Conservation (phyloP, 768 basidiomycete genomes). For the Tulasnella sp. region DNA sequence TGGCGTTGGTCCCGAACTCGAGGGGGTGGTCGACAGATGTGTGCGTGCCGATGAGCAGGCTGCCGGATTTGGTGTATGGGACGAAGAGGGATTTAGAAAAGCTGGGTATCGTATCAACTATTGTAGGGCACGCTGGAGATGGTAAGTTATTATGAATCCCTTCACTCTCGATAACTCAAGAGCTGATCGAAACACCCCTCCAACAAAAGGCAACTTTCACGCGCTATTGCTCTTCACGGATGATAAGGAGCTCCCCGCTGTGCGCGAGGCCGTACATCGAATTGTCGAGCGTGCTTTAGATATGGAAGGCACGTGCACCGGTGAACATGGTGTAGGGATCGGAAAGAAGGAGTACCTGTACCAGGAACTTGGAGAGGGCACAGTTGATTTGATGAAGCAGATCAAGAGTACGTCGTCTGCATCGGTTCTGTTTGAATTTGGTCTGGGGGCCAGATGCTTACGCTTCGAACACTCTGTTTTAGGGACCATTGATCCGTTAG, state of each 20-base stretch:
- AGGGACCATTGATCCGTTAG: slow-evolving; percentile 60
- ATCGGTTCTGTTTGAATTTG: too few relatives aligned
- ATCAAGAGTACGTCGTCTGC: slow-evolving; percentile 43
- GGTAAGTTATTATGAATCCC: slow-evolving; percentile 33
- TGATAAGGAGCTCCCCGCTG: slow-evolving; percentile 26
- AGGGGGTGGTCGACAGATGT: slow-evolving; percentile 84
- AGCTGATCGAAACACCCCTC: background rate
- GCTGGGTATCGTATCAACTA: slow-evolving; percentile 51
- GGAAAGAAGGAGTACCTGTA: slow-evolving; percentile 76
- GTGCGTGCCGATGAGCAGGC: slow-evolving; percentile 62
- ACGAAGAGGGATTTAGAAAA: slow-evolving; percentile 65
- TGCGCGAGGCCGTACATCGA: slow-evolving; percentile 36
- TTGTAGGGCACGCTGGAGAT: slow-evolving; percentile 74
- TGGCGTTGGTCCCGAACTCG: slow-evolving; percentile 50
- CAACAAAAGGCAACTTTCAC: slow-evolving; percentile 45
- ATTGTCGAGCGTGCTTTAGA: slow-evolving; percentile 59
- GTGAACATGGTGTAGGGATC: slow-evolving; percentile 80
- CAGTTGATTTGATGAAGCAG: slow-evolving; percentile 76
- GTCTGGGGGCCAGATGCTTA: too few relatives aligned
- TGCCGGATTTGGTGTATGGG: slow-evolving; percentile 47
- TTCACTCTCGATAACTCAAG: background rate
- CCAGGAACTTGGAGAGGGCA: slow-evolving; percentile 73
- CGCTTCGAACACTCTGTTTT: too few relatives aligned
- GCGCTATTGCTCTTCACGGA: slow-evolving; percentile 45
- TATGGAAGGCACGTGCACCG: slow-evolving; percentile 71